Base-by-base conservation (phyloP, 2,329 filamentous ascomycete genomes). In the Blastomyces gilchristii region DNA sequence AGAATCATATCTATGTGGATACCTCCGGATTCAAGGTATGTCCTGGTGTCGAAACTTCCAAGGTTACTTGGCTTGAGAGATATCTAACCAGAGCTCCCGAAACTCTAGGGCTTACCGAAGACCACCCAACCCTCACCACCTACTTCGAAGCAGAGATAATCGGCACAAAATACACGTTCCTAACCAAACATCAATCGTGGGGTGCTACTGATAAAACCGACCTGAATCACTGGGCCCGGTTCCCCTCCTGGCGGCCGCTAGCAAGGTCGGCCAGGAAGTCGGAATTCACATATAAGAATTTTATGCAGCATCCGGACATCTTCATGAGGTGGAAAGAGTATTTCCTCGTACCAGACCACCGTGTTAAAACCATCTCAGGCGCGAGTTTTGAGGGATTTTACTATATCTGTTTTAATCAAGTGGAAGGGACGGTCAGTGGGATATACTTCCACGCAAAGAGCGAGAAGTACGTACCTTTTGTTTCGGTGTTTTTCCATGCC, bases 261-360 rank as follows among this genome's bases (percentile, higher is more conserved):
- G 85, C 80, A 59, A 85, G 79, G 80, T 86, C 82, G 63, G 83
- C 83, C 7, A 85, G 82, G 69, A 78, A 79, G 60, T 76, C 81
- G 34, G 82, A 83, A 68, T 85, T 83, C 69, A 83, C 80, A 66
- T 83, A 79, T 79, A 86, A 79, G 67, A 88, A 95, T 69, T 85
- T 88, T 68, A 84, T 85, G 58, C 89, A 95, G 72, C 83, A 86
- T 67, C 92, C 97, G 69, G 87, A 95, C 73, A 87, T 99, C 41
- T 99, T 97, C 72, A 99, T 99, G 94, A 86, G 94, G 65, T 99
- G 94, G 94, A 99, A 99, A 76, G 94, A 99, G 73, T 91, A 96
- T 71, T 99, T 99, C 71, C 80, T 99, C 0, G 94, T 99, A 0
- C 94, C 94, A 1, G 92, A 99, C 71, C 94, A 99, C 74, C 85